Evolutionary conservation across 192 early-diverging fungal genomes (phyloP).

Genomic region (Backusella australiensis): DNA sequence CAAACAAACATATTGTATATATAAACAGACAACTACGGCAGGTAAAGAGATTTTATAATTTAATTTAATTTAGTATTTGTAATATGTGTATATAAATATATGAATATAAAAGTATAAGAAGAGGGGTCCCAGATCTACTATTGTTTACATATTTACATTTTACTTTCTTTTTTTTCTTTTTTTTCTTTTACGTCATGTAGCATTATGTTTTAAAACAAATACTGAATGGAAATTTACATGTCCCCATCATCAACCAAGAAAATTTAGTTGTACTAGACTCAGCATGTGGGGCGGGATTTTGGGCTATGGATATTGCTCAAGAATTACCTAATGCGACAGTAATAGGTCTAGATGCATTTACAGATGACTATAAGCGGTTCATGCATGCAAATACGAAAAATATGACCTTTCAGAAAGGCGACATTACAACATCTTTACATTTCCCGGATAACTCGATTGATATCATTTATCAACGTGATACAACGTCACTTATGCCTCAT

Average conservation of each 20-base stretch:
- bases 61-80: not conserved
- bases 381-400: conserved; percentile 12
- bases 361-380: not conserved
- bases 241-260: not conserved
- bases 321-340: conserved; percentile 20
- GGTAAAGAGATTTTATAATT: conserved; percentile 12
- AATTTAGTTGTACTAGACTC: conserved; percentile 2
- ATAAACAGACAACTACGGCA: conserved; percentile 20
- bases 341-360: conserved; percentile 19
- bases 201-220: conserved; percentile 33
- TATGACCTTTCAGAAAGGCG: conserved; percentile 32
- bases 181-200: not conserved
- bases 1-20: not conserved
- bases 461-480: conserved; percentile 26
- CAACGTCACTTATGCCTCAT: conserved; percentile 8
- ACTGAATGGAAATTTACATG: conserved; percentile 8
- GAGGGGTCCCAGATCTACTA: too few relatives aligned
- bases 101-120: not conserved
- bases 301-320: conserved; percentile 26
- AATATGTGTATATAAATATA: not conserved
- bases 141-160: not conserved
- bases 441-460: conserved; percentile 30
- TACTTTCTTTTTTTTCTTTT: not conserved
- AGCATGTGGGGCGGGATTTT: conserved; percentile 29
- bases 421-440: conserved; percentile 14